These are phyloP conservation scores for Obba rivulosa DNA, from an alignment of 768 basidiomycete genomes.

Conservation along the genomic window DNA sequence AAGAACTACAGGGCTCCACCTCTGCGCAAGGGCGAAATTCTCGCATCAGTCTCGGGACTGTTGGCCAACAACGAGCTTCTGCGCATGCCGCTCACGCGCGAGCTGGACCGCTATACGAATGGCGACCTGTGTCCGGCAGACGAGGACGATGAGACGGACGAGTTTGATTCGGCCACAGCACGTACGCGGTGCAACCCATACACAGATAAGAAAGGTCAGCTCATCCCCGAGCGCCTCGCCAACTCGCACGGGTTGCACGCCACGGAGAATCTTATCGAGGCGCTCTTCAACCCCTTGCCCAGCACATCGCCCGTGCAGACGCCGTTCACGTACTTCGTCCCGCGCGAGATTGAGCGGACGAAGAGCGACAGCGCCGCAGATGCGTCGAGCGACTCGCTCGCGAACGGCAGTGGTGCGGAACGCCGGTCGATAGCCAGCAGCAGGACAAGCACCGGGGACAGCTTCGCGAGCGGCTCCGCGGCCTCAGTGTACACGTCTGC, in stretches of 20 bases:
- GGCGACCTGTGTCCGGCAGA: conserved; percentile 7
- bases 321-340: conserved; percentile 26
- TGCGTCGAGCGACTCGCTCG: conserved; percentile 3
- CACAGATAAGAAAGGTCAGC: conserved; percentile 11
- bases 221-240: conserved; percentile 37
- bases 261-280: conserved; percentile 72
- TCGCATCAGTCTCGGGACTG: conserved; percentile 59
- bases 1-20: conserved; percentile 57
- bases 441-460: conserved; percentile 9
- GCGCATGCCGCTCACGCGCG: conserved; percentile 41
- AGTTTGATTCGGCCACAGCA: not conserved
- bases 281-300: conserved; percentile 69
- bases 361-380: not conserved
- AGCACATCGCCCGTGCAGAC: conserved; percentile 11
- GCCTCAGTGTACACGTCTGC: conserved; percentile 3
- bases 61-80: conserved; percentile 46
- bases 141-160: not conserved
- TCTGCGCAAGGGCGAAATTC: conserved; percentile 66
- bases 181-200: conserved; percentile 1
- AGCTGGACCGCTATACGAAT: conserved; percentile 40
- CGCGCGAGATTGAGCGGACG: conserved; percentile 5
- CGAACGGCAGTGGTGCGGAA: not conserved
- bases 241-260: conserved; percentile 51
- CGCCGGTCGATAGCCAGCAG: conserved; percentile 12
- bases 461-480: conserved; percentile 9